phyloP scores from a whole-genome alignment of 73 alveolate genomes.

The Paramecium pentaurelia region DNA sequence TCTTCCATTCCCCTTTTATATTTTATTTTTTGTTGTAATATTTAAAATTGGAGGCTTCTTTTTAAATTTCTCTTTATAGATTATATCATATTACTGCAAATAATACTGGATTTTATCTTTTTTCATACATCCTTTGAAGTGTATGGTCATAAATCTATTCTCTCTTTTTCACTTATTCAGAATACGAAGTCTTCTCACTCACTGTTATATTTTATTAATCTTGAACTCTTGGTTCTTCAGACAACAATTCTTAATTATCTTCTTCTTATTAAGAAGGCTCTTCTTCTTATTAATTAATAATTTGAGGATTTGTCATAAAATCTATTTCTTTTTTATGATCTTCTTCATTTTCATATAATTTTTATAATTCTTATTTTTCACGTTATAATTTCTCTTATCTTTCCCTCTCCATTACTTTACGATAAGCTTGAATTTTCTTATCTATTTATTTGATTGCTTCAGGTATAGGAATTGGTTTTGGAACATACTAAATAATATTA shows the following conservation, averaged over 20 bases:
- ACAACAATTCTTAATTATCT: background rate
- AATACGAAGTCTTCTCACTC: background rate
- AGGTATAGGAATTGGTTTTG: background rate
- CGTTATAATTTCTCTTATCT: background rate
- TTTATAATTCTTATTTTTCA: background rate
- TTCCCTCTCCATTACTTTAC: background rate
- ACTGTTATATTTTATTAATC: background rate
- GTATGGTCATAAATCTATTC: background rate
- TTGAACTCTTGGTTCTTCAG: background rate
- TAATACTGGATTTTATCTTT: background rate
- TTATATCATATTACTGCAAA: background rate
- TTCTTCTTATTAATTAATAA: background rate
- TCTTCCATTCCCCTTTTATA: background rate
- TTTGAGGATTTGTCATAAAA: constrained; percentile 13
- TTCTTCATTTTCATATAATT: background rate
- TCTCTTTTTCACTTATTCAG: background rate
- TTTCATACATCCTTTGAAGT: background rate
- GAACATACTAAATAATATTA: background rate
- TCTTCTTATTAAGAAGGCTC: background rate
- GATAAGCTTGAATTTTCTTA: background rate
- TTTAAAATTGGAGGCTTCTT: constrained; percentile 8
- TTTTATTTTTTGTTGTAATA: background rate
- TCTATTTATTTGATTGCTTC: constrained; percentile 39
- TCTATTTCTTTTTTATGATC: background rate
- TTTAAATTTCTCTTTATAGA: background rate